Evolutionary conservation across 352 stramenopile genomes (phyloP).

Genomic region (Pilasporangium apinafurcum): DNA sequence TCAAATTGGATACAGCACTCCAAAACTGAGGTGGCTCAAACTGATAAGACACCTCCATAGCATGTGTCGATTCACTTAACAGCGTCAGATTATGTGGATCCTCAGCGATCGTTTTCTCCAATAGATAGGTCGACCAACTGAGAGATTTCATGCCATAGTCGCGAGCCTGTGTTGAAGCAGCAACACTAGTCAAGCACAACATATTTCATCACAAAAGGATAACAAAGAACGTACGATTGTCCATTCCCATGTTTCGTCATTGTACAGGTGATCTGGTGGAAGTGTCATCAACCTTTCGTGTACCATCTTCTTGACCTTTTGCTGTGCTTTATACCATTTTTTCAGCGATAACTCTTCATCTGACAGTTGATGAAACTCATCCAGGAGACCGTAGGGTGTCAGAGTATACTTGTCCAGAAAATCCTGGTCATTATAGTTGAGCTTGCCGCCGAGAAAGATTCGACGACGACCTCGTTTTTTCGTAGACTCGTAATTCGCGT

Average conservation of each 20-base stretch:
- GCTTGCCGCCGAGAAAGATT: conserved; percentile 83
- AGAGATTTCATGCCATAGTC: conserved; percentile 74
- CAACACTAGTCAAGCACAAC: neutral
- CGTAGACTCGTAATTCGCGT: conserved; percentile 21
- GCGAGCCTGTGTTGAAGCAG: conserved; percentile 27
- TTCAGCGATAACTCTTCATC: conserved; percentile 11
- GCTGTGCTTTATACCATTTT: conserved; percentile 40
- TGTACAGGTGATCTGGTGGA: conserved; percentile 68
- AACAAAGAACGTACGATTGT: conserved; percentile 66
- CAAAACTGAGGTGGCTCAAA: conserved; percentile 66
- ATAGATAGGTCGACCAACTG: conserved; percentile 80
- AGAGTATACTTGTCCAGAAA: conserved; percentile 42
- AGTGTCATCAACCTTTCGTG: conserved; percentile 28
- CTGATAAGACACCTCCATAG: conserved; percentile 58
- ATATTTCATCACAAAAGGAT: neutral
- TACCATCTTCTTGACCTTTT: conserved; percentile 27
- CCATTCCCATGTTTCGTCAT: conserved; percentile 90
- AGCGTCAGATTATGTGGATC: conserved; percentile 57
- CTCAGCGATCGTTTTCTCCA: conserved; percentile 80
- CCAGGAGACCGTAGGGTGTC: conserved; percentile 42
- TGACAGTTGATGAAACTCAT: conserved; percentile 34
- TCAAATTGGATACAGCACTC: conserved; percentile 58
- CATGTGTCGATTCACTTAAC: conserved; percentile 67
- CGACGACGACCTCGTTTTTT: conserved; percentile 9
- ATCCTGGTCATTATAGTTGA: conserved; percentile 61